Percentiles rank a stretch among this genome's conserved stretches.
Evolutionary conservation across 805 yeast species (phyloP).

Genomic region (Candida wancherniae): DNA sequence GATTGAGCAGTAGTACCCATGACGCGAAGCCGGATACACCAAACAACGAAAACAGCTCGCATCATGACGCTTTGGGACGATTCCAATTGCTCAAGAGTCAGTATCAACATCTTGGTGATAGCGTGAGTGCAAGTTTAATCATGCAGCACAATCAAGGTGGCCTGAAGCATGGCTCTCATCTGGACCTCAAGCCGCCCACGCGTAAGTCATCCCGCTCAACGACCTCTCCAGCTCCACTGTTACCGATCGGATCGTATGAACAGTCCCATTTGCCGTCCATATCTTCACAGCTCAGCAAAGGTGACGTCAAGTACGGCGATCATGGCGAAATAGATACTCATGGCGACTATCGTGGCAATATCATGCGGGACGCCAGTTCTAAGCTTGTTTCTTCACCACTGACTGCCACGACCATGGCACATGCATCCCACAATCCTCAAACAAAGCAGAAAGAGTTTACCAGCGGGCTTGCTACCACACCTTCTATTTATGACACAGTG

Average conservation of each 20-base stretch:
- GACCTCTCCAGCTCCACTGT: conserved; percentile 11
- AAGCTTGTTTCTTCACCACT: conserved; percentile 17
- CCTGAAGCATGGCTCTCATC: conserved; percentile 7
- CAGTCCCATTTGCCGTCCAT: conserved; percentile 29
- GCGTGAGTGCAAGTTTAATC: conserved; percentile 47
- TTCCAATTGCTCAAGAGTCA: conserved; percentile 50
- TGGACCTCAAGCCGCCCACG: conserved; percentile 22
- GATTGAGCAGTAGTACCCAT: conserved; percentile 23
- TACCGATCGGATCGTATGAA: conserved; percentile 24
- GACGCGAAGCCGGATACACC: conserved; percentile 14
- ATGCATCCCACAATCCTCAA: conserved; percentile 14
- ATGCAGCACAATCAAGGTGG: conserved; percentile 20
- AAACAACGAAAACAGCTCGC: conserved; percentile 18
- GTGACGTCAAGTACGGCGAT: conserved; percentile 2
- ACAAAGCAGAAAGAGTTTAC: conserved; percentile 12
- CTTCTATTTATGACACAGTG: conserved; percentile 24
- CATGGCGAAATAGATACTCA: not conserved
- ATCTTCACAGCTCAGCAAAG: conserved; percentile 27
- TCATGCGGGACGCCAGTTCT: conserved; percentile 14
- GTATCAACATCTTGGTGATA: conserved; percentile 53
- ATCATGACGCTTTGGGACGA: conserved; percentile 44
- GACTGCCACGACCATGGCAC: conserved; percentile 22
- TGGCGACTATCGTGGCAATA: conserved; percentile 1
- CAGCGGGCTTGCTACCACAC: conserved; percentile 33
- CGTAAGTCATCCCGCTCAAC: conserved; percentile 22